Evolutionary conservation across 495 filamentous ascomycete species (phyloP), one percentile per base, ranked within the genome.

Genomic region (Sporormia fimetaria): DNA sequence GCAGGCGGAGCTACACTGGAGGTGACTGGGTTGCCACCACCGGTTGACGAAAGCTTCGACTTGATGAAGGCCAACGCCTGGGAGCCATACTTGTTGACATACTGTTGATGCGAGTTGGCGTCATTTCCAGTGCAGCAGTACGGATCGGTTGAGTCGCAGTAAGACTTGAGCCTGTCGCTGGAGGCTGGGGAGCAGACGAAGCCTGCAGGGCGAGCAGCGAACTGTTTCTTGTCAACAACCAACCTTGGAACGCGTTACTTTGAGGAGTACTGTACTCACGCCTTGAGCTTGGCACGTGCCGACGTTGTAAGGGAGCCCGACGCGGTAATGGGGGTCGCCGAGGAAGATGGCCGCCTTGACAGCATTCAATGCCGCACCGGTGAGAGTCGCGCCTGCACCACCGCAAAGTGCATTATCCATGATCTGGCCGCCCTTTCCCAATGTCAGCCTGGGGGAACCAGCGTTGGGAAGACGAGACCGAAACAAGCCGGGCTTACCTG

Each of bases 391-490:
- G 17, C 37, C 42, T 1, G 68, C 63, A 18, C 74, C 76, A 20
- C 75, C 76, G 52, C 75, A 78, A n/a, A 78, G 54, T 15, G 71
- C 74, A 44, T 71, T 71, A 44, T 80, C 74, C 58, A 78, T 65
- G 57, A 78, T 77, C 55, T 78, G 70, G 21, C 65, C 73, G 30
- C 75, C 75, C 67, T 78, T 29, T 47, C 10, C n/a, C 10, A 33
- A 11, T n/a, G 24, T 49, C 33, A 49, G n/a, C n/a, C n/a, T n/a
- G n/a, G n/a, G n/a, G n/a, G n/a, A n/a, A n/a, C n/a, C n/a, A n/a
- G n/a, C n/a, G n/a, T n/a, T n/a, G n/a, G n/a, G n/a, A n/a, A n/a
- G n/a, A n/a, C n/a, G n/a, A n/a, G n/a, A n/a, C n/a, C n/a, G n/a
- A n/a, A n/a, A n/a, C n/a, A n/a, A n/a, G n/a, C n/a, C n/a, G n/a